phyloP scores from a whole-genome alignment of 352 stramenopile species.

The Phytopythium ostracodes region DNA sequence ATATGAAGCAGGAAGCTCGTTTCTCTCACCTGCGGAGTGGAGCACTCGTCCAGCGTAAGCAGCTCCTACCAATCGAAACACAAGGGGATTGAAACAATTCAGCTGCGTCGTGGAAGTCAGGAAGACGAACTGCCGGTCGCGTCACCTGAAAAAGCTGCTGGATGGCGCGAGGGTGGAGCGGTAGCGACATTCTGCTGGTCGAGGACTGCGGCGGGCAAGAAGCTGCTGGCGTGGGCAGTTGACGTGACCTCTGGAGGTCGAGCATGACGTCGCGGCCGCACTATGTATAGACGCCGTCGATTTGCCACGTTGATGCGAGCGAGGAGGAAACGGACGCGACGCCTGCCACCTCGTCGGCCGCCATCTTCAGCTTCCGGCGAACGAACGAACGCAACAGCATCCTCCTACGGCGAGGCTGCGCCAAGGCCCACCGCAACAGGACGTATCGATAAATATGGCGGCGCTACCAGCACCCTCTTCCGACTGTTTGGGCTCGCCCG shows the following conservation, averaged over 20 bases:
- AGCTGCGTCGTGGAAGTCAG: background rate
- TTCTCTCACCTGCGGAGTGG: slow-evolving; percentile 16
- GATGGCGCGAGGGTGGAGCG: slow-evolving; percentile 24
- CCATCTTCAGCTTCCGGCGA: background rate
- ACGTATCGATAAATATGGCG: background rate
- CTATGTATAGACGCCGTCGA: background rate
- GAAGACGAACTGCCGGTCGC: background rate
- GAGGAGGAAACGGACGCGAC: background rate
- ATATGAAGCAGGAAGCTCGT: background rate
- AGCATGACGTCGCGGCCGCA: background rate
- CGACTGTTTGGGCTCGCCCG: background rate
- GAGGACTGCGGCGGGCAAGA: background rate
- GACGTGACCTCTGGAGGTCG: background rate
- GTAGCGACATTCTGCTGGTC: slow-evolving; percentile 6
- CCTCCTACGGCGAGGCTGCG: background rate
- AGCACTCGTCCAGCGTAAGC: slow-evolving; percentile 12
- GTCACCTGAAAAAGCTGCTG: slow-evolving; percentile 37
- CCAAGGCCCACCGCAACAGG: background rate
- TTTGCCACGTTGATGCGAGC: background rate
- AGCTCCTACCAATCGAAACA: slow-evolving; percentile 14
- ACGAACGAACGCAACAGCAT: background rate
- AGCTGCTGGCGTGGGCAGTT: background rate
- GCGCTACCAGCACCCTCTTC: background rate
- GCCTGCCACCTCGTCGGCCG: background rate
- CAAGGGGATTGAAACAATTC: too few species aligned